phyloP scores from a whole-genome alignment of 164 flowering plant species.

The Pachysandra terminalis region DNA sequence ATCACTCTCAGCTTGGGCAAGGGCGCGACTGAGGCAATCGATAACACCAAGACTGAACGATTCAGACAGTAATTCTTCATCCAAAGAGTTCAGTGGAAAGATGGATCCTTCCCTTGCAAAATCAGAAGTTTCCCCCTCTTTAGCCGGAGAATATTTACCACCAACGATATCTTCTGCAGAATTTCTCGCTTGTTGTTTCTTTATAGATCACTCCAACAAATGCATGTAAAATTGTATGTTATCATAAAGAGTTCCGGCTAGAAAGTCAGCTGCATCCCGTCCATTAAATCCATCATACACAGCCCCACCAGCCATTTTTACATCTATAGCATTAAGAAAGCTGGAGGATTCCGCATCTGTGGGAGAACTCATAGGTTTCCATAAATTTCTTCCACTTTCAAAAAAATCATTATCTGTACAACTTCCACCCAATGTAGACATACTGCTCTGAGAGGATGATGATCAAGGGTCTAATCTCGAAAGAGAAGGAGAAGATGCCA shows the following conservation, averaged over 20 bases:
- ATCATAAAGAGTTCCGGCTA: conserved; percentile 28
- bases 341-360: conserved; percentile 21
- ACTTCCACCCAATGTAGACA: conserved; percentile 20
- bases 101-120: conserved; percentile 1
- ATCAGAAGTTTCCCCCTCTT: conserved; percentile 8
- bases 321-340: conserved; percentile 27
- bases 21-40: conserved; percentile 25
- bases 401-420: conserved; percentile 14
- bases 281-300: conserved; percentile 35
- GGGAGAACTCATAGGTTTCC: conserved; percentile 30
- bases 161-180: conserved; percentile 6
- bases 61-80: conserved; percentile 15
- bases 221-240: conserved; percentile 29
- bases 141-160: conserved; percentile 7
- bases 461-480: conserved; percentile 24
- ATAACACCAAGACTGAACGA: conserved; percentile 24
- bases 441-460: conserved; percentile 23
- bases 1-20: conserved; percentile 34
- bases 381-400: conserved; percentile 14
- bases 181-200: conserved; percentile 2
- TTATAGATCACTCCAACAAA: conserved; percentile 21
- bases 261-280: conserved; percentile 30
- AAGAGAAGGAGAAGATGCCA: conserved; percentile 30
- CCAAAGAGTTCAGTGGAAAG: conserved; percentile 15
- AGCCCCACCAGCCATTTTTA: conserved; percentile 33